Percentiles rank a stretch among this genome's conserved stretches.
Conservation (phyloP, 2,329 filamentous ascomycete genomes). For the Trichoderma sp. region DNA sequence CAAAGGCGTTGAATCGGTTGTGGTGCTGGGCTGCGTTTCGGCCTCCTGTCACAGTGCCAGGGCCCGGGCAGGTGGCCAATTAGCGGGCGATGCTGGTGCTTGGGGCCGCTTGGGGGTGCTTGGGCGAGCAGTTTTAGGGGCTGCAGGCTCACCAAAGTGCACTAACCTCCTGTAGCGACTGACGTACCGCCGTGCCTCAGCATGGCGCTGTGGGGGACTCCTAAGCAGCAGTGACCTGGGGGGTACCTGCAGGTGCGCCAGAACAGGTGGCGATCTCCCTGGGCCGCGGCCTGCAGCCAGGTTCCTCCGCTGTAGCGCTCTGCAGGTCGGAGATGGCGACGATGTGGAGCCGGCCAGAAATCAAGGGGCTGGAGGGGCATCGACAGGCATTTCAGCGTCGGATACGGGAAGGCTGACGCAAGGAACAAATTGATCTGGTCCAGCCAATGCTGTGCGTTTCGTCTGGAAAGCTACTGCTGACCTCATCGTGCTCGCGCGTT, state of each 20-base stretch:
- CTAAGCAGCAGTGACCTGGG: slow-evolving; percentile 10
- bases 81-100: slow-evolving; percentile 14
- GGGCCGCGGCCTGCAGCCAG: not conserved
- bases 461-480: slow-evolving; percentile 17
- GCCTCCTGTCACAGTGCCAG: slow-evolving; percentile 20
- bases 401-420: slow-evolving; percentile 15
- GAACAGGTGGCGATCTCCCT: not conserved
- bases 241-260: not conserved
- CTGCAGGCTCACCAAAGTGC: slow-evolving; percentile 19
- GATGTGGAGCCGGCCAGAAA: slow-evolving; percentile 20
- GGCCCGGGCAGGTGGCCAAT: slow-evolving; percentile 16
- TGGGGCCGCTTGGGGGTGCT: too few relatives aligned
- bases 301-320: slow-evolving; percentile 4
- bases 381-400: slow-evolving; percentile 17
- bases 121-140: slow-evolving; percentile 20
- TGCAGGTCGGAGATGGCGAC: slow-evolving; percentile 15
- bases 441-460: not conserved
- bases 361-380: slow-evolving; percentile 22
- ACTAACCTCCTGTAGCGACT: slow-evolving; percentile 8
- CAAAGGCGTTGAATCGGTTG: not conserved
- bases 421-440: slow-evolving; percentile 14
- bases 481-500: slow-evolving; percentile 15
- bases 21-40: slow-evolving; percentile 19
- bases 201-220: slow-evolving; percentile 18
- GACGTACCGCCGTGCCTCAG: slow-evolving; percentile 11